Base-by-base conservation (phyloP, 768 basidiomycete species). In the Lactifluus pinguis region DNA sequence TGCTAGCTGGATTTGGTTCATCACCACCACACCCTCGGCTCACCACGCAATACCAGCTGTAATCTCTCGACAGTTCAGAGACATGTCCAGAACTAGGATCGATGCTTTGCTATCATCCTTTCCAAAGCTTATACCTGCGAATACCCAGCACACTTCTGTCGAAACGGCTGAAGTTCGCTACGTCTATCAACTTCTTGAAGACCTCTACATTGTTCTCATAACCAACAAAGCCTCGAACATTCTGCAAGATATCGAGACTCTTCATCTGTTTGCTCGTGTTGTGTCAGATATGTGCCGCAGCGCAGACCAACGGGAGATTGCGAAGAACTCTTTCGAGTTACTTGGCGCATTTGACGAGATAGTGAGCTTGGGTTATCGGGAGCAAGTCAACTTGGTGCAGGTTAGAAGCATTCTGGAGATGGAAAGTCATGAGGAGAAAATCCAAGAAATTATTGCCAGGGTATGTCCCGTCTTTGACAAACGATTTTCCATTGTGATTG, bases 211-310 rank as follows among this genome's bases (percentile, higher is more conserved):
- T 62, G 80, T 98, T 66, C 81, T 98, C 65, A 95, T 98, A 75
- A 98, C 95, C 57, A 98, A 98, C 77, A 98, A 97, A 73, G 91
- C 92, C 8, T 93, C 91, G n/a, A 99, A 99, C 70, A 98, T 98
- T 68, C 77, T 99, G 42, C 97, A 97, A 76, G 97, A 98, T 72
- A 95, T 98, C 65, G 90, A 97, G 60, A 99, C 95, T 0, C 80
- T 99, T 0, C 92, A 95, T 67, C 87, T 99, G 41, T 88, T 97
- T 68, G 87, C 95, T 1, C 86, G 95, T 38, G 87, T 97, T 50
- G 93, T 97, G 14, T 93, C 93, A 2, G 93, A 95, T 72, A 74
- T 95, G 73, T 94, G 92, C 72, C 80, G 91, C 66, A 86, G 79
- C 59, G 88, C 86, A 6, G 89, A 92, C 60, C 93, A 95, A 73